These are phyloP conservation scores for Hysterium pulicare DNA, from an alignment of 2,329 filamentous ascomycete genomes.

Conservation along the genomic window DNA sequence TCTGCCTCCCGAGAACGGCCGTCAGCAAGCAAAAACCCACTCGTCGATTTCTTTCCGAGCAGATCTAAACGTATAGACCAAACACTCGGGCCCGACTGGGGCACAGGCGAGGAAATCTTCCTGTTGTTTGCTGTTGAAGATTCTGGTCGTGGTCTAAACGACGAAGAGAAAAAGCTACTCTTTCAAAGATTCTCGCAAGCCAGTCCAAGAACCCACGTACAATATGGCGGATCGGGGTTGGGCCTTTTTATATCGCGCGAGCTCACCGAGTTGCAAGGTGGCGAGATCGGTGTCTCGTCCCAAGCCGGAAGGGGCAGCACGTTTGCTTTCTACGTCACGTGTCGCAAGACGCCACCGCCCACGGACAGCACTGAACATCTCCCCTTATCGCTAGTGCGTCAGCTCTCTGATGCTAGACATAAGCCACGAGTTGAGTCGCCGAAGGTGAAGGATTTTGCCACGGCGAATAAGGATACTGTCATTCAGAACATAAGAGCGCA, in stretches of 20 bases:
- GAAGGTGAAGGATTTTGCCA: constrained; percentile 36
- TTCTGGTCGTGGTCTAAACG: constrained; percentile 69
- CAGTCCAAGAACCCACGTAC: constrained; percentile 69
- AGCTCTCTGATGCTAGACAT: constrained; percentile 29
- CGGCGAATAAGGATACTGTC: constrained; percentile 10
- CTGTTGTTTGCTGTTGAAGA: constrained; percentile 73
- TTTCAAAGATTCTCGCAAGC: constrained; percentile 80
- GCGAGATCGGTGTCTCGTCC: constrained; percentile 72
- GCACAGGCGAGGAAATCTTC: constrained; percentile 61
- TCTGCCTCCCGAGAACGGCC: constrained; percentile 59
- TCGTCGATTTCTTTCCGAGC: constrained; percentile 62
- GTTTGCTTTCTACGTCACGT: constrained; percentile 74
- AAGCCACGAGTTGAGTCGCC: constrained; percentile 16
- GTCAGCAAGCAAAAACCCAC: constrained; percentile 37
- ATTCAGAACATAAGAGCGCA: constrained; percentile 11
- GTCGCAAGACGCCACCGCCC: constrained; percentile 52
- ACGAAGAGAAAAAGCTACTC: constrained; percentile 68
- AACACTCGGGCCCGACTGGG: constrained; percentile 63
- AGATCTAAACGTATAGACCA: constrained; percentile 48
- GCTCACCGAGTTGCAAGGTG: constrained; percentile 76
- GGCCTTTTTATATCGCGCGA: constrained; percentile 76
- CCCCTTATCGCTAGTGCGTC: constrained; percentile 23
- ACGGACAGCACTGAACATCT: constrained; percentile 26
- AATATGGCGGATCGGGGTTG: constrained; percentile 75
- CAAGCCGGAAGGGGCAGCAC: constrained; percentile 66